These are phyloP conservation scores for Coemansia sp. DNA, from an alignment of 371 early-diverging fungal species.

Conservation along the genomic window DNA sequence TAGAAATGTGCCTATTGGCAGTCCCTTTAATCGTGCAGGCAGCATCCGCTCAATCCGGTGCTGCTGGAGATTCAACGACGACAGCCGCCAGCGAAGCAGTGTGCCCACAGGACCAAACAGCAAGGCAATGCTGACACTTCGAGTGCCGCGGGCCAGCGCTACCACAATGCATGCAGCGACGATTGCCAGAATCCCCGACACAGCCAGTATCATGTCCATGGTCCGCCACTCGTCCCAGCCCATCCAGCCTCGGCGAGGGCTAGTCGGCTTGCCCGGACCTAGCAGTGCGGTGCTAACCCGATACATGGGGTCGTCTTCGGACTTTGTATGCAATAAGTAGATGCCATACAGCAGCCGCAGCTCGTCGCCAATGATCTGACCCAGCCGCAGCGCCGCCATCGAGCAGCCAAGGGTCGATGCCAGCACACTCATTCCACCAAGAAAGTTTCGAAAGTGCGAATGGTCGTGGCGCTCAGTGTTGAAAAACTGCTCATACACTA, in stretches of 20 bases:
- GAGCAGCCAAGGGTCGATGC: slow-evolving; percentile 29
- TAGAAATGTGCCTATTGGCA: slow-evolving; percentile 65
- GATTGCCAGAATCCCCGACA: slow-evolving; percentile 1
- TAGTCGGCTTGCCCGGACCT: not conserved
- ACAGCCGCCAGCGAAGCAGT: slow-evolving; percentile 65
- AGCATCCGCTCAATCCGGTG: not conserved
- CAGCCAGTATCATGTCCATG: slow-evolving; percentile 11
- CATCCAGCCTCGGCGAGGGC: slow-evolving; percentile 16
- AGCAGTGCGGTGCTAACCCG: slow-evolving; percentile 16
- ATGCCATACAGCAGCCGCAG: slow-evolving; percentile 3
- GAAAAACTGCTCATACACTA: slow-evolving; percentile 57
- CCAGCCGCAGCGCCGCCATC: slow-evolving; percentile 26
- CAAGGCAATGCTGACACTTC: slow-evolving; percentile 41
- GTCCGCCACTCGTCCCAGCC: slow-evolving; percentile 32
- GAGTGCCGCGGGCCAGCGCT: slow-evolving; percentile 16
- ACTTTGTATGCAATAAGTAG: not conserved
- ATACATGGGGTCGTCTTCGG: not conserved
- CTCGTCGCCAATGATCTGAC: slow-evolving; percentile 36
- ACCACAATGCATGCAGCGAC: slow-evolving; percentile 51
- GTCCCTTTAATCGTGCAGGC: not conserved
- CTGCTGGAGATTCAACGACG: slow-evolving; percentile 53
- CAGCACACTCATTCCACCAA: slow-evolving; percentile 41
- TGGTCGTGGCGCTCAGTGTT: slow-evolving; percentile 15
- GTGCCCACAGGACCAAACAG: slow-evolving; percentile 55
- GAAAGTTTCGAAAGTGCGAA: slow-evolving; percentile 29